Conservation (phyloP, 2,329 filamentous ascomycete genomes). For the Nothophaeocryptopus gaeumannii region DNA sequence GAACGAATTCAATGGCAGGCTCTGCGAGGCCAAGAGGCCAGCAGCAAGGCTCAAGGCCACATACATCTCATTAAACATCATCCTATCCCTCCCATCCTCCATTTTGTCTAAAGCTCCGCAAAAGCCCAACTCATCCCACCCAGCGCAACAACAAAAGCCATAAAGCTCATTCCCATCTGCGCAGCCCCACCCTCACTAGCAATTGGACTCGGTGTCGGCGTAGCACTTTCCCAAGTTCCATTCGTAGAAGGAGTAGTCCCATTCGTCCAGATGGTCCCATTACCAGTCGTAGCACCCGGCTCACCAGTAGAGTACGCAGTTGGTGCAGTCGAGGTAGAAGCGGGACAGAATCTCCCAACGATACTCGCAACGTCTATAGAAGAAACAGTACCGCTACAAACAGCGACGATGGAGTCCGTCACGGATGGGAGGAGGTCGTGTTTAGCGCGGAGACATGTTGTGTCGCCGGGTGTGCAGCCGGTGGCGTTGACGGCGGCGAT, state of each 20-base stretch:
- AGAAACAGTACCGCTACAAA: conserved; percentile 13
- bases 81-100: background rate
- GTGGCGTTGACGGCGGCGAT: conserved; percentile 12
- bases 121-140: conserved; percentile 22
- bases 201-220: conserved; percentile 1
- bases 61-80: conserved; percentile 6
- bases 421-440: conserved; percentile 11
- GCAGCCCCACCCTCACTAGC: conserved; percentile 9
- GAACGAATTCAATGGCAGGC: too few relatives aligned
- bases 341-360: conserved; percentile 5
- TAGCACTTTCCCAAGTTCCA: background rate
- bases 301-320: background rate
- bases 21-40: too few relatives aligned
- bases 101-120: conserved; percentile 15
- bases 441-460: conserved; percentile 18
- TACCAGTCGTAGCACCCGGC: background rate
- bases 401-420: conserved; percentile 9
- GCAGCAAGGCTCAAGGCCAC: too few relatives aligned
- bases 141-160: conserved; percentile 18
- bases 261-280: conserved; percentile 1
- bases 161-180: conserved; percentile 7
- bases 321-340: background rate
- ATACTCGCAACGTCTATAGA: conserved; percentile 4
- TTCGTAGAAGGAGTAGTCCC: background rate
- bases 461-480: conserved; percentile 14